Base-by-base conservation (phyloP, 1,284 basidiomycete genomes). In the Polyporus tsugae region DNA sequence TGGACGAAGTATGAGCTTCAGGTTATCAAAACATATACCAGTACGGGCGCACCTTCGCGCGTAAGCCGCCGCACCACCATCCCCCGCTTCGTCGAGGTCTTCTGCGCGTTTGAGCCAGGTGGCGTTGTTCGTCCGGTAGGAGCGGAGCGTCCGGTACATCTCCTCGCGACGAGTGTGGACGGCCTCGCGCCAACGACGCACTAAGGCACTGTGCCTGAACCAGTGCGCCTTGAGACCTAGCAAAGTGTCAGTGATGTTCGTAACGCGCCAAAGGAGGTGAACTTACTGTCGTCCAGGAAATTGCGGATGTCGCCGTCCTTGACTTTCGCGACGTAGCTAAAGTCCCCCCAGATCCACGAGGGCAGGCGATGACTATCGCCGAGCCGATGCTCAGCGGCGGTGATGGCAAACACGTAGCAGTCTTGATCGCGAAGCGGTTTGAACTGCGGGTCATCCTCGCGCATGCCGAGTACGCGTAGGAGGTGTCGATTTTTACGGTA, bases 261-360 rank as follows among this genome's bases (percentile, higher is more conserved):
- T 29, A 29, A 29, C 29, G 29, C 29, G 29, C 29, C 29, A 29
- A 29, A 29, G 29, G 29, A 29, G 29, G 29, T 29, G 3, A 4
- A 22, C 57, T 29, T 22, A 62, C 60, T 49, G 35, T 44, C 42
- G 2, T 44, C 60, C 6, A 62, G 35, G 42, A 62, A 62, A 1
- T 44, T 25, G 13, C 46, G 17, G 1, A 62, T 62, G 17, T 35
- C 41, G 4, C 42, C 60, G 4, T 62, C 15, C 15, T 19, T 19
- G 6, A 62, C 60, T 10, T 62, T 41, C 15, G 2, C 11, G 5
- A 62, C 42, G 29, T 35, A 62, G 25, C 29, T 46, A 42, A 62
- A 62, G 25, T 62, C 60, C 4, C 46, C 60, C 60, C 60, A 62
- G 10, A 62, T 62, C 42, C 60, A 62, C 10, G 10, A 29, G 11